Evolutionary conservation across 2,329 filamentous ascomycete genomes (phyloP).

Genomic region (Ophiostoma pallidulum): DNA sequence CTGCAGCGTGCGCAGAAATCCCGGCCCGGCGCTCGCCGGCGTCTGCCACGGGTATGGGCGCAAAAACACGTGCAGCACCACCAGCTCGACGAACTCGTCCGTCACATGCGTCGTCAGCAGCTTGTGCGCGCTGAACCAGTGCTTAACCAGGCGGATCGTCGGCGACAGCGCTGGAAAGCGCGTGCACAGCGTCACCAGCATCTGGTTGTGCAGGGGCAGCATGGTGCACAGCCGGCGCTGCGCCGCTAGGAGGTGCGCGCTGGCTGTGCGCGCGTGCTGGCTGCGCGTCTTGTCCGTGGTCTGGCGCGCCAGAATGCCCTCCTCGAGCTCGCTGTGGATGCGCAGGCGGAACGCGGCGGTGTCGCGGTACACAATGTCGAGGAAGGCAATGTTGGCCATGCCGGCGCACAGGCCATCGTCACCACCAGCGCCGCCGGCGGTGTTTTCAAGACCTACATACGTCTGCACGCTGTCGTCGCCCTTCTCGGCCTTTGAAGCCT

Average conservation of each 20-base stretch:
- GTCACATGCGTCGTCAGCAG: conserved; percentile 55
- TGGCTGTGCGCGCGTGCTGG: conserved; percentile 55
- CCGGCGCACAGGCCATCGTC: too few relatives aligned
- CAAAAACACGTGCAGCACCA: conserved; percentile 69
- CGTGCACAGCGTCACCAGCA: conserved; percentile 69
- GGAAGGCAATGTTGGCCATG: conserved; percentile 66
- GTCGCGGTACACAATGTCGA: conserved; percentile 71
- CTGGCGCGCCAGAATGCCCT: conserved; percentile 67
- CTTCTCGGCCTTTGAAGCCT: conserved; percentile 37
- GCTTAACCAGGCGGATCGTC: conserved; percentile 75
- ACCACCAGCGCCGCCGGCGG: conserved; percentile 76
- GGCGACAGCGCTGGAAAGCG: conserved; percentile 70
- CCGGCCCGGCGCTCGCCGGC: conserved; percentile 68
- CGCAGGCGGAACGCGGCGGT: conserved; percentile 72
- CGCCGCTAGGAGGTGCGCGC: conserved; percentile 57
- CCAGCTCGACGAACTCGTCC: conserved; percentile 75
- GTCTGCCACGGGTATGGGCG: conserved; percentile 70
- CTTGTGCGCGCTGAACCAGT: conserved; percentile 81
- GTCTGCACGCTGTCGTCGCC: conserved; percentile 45
- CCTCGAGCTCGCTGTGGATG: conserved; percentile 82
- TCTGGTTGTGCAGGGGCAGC: conserved; percentile 70
- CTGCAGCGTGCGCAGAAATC: conserved; percentile 70
- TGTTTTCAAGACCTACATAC: conserved; percentile 73
- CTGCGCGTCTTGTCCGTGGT: conserved; percentile 64
- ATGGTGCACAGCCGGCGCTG: conserved; percentile 65